Evolutionary conservation across 2,329 filamentous ascomycete species (phyloP).

Genomic region (Trichoderma aggressivum): DNA sequence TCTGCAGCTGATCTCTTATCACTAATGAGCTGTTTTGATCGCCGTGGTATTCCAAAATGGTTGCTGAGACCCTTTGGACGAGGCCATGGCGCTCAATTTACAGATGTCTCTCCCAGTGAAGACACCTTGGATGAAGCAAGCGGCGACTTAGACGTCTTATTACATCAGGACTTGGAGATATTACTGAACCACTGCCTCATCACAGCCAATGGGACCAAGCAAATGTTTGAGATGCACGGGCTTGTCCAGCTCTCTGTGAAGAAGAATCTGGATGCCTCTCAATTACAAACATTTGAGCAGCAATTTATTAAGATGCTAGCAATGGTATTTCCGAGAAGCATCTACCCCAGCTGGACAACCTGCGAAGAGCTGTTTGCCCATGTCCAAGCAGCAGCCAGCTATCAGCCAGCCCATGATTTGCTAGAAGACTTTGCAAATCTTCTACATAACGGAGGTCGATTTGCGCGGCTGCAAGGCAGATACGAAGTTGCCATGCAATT

Average conservation of each 20-base stretch:
- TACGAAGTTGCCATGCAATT: conserved; percentile 5
- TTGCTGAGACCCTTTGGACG: not conserved
- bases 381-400: not conserved
- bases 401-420: not conserved
- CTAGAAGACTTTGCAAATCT: not conserved
- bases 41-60: conserved; percentile 38
- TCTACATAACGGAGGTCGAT: not conserved
- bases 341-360: not conserved
- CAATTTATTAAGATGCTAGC: not conserved
- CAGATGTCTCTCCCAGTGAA: not conserved
- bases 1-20: conserved; percentile 42
- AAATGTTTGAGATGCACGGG: conserved; percentile 20
- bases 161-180: not conserved
- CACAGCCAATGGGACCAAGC: not conserved
- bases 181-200: not conserved
- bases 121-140: not conserved
- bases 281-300: not conserved
- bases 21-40: conserved; percentile 46
- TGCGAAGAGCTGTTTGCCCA: not conserved
- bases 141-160: not conserved
- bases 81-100: not conserved
- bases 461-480: conserved; percentile 6
- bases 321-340: conserved; percentile 22
- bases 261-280: not conserved
- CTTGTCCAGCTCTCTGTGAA: conserved; percentile 18